Evolutionary conservation across 345 rosid genomes (phyloP).

Genomic region (Brassica cretica): DNA sequence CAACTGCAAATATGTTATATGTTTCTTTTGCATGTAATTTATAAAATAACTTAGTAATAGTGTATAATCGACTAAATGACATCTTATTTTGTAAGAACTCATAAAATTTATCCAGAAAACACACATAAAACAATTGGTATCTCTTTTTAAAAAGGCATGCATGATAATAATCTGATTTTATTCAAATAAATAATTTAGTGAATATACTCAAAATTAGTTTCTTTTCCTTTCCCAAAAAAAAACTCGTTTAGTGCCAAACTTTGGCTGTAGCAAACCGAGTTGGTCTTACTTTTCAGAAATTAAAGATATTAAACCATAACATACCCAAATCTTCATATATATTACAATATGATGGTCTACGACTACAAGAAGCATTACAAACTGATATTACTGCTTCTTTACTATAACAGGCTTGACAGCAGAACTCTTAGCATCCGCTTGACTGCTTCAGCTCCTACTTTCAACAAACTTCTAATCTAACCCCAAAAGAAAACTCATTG

Average conservation of each 20-base stretch:
- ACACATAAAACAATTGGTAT: background rate
- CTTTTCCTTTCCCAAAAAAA: background rate
- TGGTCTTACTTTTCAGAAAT: background rate
- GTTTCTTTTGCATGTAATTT: background rate
- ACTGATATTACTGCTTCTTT: conserved; percentile 7
- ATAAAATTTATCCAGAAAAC: background rate
- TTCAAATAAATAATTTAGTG: background rate
- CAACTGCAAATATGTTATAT: background rate
- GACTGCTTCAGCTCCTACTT: conserved; percentile 26
- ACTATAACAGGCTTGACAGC: background rate
- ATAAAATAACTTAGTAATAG: background rate
- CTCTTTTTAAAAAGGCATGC: background rate
- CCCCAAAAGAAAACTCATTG: conserved; percentile 19
- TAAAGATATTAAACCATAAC: background rate
- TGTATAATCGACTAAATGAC: background rate
- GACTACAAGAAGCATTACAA: conserved; percentile 34
- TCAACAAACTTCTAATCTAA: conserved; percentile 18
- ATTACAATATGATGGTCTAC: conserved; percentile 24
- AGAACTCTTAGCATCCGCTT: conserved; percentile 19
- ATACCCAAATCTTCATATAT: background rate
- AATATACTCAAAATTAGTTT: background rate
- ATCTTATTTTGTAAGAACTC: background rate
- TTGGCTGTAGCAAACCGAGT: background rate
- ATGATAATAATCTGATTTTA: background rate
- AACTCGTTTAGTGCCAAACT: background rate